A percentile compares a stretch with the other conserved stretches of the same genome.
Conservation (phyloP, 2,329 filamentous ascomycete species). For the Hymenoscyphus infarciens region DNA sequence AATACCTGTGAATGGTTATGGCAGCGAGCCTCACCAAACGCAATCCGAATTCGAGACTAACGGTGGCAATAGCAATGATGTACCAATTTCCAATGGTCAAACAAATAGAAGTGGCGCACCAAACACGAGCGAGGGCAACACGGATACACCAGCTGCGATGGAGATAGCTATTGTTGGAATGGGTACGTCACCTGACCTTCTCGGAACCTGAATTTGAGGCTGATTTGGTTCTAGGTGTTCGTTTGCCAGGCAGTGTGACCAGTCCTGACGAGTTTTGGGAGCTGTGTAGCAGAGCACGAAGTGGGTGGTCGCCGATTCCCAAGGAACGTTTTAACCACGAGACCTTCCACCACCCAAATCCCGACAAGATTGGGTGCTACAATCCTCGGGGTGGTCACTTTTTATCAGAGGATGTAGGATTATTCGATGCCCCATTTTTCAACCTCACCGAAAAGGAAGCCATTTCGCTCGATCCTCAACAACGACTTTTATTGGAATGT, state of each 20-base stretch:
- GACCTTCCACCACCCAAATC: conserved; percentile 52
- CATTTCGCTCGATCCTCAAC: conserved; percentile 36
- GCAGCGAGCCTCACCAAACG: not conserved
- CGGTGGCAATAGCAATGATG: not conserved
- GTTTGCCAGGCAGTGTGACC: conserved; percentile 37
- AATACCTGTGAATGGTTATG: conserved; percentile 12
- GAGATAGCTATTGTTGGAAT: conserved; percentile 11
- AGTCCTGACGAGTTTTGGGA: conserved; percentile 40
- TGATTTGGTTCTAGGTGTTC: conserved; percentile 37
- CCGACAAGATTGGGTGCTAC: conserved; percentile 28
- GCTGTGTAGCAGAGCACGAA: conserved; percentile 37
- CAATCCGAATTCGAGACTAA: conserved; percentile 4
- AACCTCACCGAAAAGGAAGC: conserved; percentile 29
- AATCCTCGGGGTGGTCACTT: conserved; percentile 31
- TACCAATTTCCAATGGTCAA: not conserved
- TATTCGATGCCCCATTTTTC: conserved; percentile 35
- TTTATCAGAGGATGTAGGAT: conserved; percentile 27
- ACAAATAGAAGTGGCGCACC: not conserved
- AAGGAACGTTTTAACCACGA: conserved; percentile 45
- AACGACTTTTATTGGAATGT: conserved; percentile 30
- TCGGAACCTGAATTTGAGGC: conserved; percentile 32
- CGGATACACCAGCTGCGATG: not conserved
- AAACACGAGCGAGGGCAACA: not conserved
- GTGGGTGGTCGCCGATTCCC: conserved; percentile 35
- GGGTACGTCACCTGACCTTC: conserved; percentile 1